phyloP scores from a whole-genome alignment of 2,329 filamentous ascomycete species.

The Fusarium sp. region DNA sequence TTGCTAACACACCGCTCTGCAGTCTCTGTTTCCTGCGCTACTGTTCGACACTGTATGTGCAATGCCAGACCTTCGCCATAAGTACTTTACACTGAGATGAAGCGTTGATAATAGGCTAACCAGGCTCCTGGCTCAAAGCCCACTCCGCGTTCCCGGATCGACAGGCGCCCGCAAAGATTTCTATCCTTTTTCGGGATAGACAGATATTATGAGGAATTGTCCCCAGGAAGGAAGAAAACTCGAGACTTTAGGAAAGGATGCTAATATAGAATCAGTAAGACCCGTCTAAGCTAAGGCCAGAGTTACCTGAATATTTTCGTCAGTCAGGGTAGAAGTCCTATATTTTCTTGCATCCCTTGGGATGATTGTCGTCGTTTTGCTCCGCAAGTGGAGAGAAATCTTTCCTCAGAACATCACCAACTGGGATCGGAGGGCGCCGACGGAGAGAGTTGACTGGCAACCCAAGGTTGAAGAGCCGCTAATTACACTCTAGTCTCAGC shows the following conservation, averaged over 20 bases:
- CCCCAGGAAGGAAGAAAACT: neutral
- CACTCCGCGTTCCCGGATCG: slow-evolving; percentile 26
- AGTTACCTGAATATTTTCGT: neutral
- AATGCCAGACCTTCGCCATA: neutral
- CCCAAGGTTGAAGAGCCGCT: slow-evolving; percentile 2
- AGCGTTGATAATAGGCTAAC: slow-evolving; percentile 3
- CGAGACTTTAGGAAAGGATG: neutral
- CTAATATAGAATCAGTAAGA: neutral
- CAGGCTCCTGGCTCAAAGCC: slow-evolving; percentile 15
- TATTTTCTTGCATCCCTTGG: neutral
- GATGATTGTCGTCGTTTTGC: slow-evolving; percentile 1
- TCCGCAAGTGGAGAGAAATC: neutral
- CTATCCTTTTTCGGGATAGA: slow-evolving; percentile 1
- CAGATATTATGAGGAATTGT: neutral
- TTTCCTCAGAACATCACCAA: neutral
- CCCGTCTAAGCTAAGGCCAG: neutral
- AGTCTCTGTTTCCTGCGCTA: slow-evolving; percentile 1
- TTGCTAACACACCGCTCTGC: slow-evolving; percentile 8
- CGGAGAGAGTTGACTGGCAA: neutral
- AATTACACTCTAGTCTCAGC: neutral
- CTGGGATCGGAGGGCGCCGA: slow-evolving; percentile 30
- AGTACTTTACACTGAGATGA: neutral
- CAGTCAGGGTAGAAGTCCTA: neutral
- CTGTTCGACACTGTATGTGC: neutral
- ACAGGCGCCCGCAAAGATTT: slow-evolving; percentile 9